Base-by-base conservation (phyloP, 805 yeast species). In the Metschnikowia corniflorae region DNA sequence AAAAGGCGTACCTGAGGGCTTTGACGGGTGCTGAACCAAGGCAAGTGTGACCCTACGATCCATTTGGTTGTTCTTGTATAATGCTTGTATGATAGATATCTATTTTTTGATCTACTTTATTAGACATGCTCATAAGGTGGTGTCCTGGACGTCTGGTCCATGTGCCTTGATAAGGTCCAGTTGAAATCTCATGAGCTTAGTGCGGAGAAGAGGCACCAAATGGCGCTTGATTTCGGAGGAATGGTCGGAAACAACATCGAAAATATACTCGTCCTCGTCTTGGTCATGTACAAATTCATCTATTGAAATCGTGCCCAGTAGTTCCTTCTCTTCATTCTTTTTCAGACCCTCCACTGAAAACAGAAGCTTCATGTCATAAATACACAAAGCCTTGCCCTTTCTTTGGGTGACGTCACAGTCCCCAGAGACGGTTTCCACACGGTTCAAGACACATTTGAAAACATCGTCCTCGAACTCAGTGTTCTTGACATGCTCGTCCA, bases 1-100 rank as follows among this genome's bases (percentile, higher is more conserved):
- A 0, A 74, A 74, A 43, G 96, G 95, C 6, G 96, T 87, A 9
- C 96, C 96, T 2, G 83, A 81, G 35, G 94, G 94, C 6, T 88
- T 88, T 58, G 77, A 65, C 45, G 61, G 44, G n/a, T 37, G 33
- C 29, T 40, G 24, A 18, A 16, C n/a, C 12, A 21, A n/a, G 5
- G 5, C 12, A 10, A 21, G n/a, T n/a, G n/a, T n/a, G n/a, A n/a
- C n/a, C n/a, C n/a, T n/a, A n/a, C n/a, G n/a, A n/a, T n/a, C n/a
- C n/a, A n/a, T n/a, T n/a, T n/a, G n/a, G n/a, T n/a, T n/a, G n/a
- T n/a, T n/a, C n/a, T n/a, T n/a, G n/a, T n/a, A n/a, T n/a, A n/a
- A n/a, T n/a, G n/a, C n/a, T n/a, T n/a, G n/a, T n/a, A n/a, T n/a
- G n/a, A n/a, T n/a, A n/a, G n/a, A n/a, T n/a, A n/a, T n/a, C n/a